These are phyloP conservation scores for Usnea hakonensis DNA, from an alignment of 495 filamentous ascomycete genomes.

Conservation along the genomic window DNA sequence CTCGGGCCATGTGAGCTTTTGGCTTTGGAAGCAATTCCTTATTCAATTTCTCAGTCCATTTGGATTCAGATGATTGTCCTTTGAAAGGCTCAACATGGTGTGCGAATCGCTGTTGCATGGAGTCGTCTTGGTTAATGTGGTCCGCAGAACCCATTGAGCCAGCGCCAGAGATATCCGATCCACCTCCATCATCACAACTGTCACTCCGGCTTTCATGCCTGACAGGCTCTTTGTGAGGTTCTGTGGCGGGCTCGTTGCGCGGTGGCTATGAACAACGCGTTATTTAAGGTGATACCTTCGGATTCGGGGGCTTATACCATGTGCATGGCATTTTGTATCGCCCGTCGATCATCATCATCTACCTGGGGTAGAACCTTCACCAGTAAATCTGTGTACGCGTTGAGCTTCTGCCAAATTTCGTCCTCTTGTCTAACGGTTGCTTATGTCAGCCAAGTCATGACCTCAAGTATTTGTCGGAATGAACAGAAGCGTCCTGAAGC, in stretches of 20 bases:
- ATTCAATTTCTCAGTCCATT: conserved; percentile 47
- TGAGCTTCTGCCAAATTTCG: conserved; percentile 42
- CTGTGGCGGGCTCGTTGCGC: background rate
- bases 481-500: background rate
- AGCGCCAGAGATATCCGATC: conserved; percentile 30
- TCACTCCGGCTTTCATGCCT: conserved; percentile 8
- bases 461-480: background rate
- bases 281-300: conserved; percentile 1
- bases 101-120: conserved; percentile 29
- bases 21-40: conserved; percentile 23
- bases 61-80: conserved; percentile 53
- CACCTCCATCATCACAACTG: conserved; percentile 17
- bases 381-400: conserved; percentile 37
- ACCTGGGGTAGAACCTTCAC: conserved; percentile 23
- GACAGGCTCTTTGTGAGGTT: background rate
- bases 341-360: conserved; percentile 28
- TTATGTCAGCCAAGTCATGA: background rate
- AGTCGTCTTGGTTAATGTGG: conserved; percentile 36
- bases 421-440: conserved; percentile 35
- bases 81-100: conserved; percentile 44
- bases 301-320: conserved; percentile 13
- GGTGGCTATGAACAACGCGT: conserved; percentile 3
- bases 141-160: conserved; percentile 44
- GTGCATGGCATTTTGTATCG: conserved; percentile 27
- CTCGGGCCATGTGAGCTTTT: background rate